Percentiles rank a stretch among this genome's conserved stretches.
Conservation (phyloP, 1,139 yeast species). For the Pichia sp. region DNA sequence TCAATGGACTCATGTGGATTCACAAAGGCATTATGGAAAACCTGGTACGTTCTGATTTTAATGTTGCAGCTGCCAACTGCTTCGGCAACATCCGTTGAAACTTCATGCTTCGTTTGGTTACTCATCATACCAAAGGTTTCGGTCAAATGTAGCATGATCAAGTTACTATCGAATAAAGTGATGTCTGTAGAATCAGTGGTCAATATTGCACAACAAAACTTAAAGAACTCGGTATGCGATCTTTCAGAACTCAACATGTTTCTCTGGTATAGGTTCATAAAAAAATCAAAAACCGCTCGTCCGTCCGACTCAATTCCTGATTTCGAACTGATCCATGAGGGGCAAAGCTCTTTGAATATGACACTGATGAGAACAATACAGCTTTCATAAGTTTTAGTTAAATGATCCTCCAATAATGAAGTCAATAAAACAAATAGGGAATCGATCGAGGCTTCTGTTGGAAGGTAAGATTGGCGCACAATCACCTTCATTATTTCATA, state of each 20-base stretch:
- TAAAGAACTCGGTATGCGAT: constrained; percentile 9
- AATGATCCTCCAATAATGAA: constrained; percentile 10
- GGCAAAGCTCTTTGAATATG: constrained; percentile 4
- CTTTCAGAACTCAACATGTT: constrained; percentile 14
- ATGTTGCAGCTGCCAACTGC: too few species aligned
- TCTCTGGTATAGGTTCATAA: constrained; percentile 7
- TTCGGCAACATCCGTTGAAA: too few species aligned
- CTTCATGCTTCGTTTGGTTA: too few species aligned
- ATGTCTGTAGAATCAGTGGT: too few species aligned
- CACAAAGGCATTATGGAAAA: too few species aligned
- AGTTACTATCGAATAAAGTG: too few species aligned
- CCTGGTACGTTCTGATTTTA: too few species aligned
- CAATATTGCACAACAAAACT: constrained; percentile 1
- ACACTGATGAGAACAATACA: constrained; percentile 9
- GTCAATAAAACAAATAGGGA: constrained; percentile 5
- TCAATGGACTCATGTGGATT: constrained; percentile 36
- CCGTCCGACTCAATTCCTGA: constrained; percentile 14
- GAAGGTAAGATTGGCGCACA: not conserved
- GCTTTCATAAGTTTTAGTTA: constrained; percentile 16
- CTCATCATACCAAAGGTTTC: too few species aligned
- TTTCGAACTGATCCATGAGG: constrained; percentile 7
- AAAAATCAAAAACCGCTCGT: constrained; percentile 9
- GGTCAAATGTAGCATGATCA: too few species aligned
- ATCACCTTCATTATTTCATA: constrained; percentile 6
- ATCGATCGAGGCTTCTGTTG: constrained; percentile 3